A percentile compares a stretch with the other conserved stretches of the same genome.
Conservation (phyloP, 2,329 filamentous ascomycete species). For the Stagonosporopsis chrysanthemi region DNA sequence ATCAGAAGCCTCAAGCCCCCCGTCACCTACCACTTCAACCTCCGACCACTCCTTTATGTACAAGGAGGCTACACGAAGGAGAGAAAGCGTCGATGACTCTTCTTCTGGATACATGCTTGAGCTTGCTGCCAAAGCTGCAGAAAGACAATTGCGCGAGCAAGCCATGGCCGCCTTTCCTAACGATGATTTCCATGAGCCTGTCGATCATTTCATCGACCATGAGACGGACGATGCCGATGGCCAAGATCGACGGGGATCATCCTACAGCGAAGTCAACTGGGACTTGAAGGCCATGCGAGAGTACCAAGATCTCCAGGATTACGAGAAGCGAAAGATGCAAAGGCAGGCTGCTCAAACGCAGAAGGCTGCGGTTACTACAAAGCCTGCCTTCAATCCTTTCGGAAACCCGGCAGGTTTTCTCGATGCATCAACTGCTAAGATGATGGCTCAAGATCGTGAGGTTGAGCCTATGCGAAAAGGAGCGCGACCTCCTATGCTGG, state of each 20-base stretch:
- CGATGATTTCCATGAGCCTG: conserved; percentile 71
- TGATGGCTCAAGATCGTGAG: conserved; percentile 50
- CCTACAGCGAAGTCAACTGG: conserved; percentile 71
- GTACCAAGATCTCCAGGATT: conserved; percentile 70
- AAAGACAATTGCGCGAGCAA: conserved; percentile 79
- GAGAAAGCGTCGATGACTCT: conserved; percentile 76
- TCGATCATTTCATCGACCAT: conserved; percentile 74
- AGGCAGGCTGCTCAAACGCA: conserved; percentile 46
- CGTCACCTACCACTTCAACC: conserved; percentile 56
- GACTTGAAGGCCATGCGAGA: conserved; percentile 82
- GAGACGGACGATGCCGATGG: conserved; percentile 55
- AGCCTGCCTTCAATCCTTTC: conserved; percentile 44
- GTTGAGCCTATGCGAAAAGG: conserved; percentile 65
- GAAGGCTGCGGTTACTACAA: conserved; percentile 32
- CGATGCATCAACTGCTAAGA: conserved; percentile 34
- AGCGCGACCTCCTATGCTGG: conserved; percentile 84
- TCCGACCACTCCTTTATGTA: conserved; percentile 59
- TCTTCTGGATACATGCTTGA: conserved; percentile 80
- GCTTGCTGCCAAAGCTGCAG: conserved; percentile 79
- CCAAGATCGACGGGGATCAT: conserved; percentile 63
- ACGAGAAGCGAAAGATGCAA: conserved; percentile 32
- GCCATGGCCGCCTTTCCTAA: conserved; percentile 80
- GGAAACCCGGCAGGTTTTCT: conserved; percentile 48
- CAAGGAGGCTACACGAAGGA: conserved; percentile 62
- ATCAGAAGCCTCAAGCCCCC: conserved; percentile 58